Percentiles rank a stretch among this genome's conserved stretches.
phyloP scores from a whole-genome alignment of 345 rosid genomes.

The Arabidopsis suecica region DNA sequence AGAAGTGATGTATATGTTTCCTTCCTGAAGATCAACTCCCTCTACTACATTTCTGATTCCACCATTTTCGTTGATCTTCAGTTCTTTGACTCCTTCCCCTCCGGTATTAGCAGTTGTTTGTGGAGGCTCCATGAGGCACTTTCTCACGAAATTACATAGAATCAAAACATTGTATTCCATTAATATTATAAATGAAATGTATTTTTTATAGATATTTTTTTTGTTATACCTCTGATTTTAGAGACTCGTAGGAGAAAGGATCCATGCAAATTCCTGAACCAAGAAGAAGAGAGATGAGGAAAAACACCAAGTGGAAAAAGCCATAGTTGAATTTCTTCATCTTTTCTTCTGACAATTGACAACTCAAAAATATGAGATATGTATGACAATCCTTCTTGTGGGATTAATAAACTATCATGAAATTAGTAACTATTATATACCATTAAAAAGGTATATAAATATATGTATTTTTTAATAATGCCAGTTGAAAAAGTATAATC shows the following conservation, averaged over 20 bases:
- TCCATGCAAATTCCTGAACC: conserved; percentile 37
- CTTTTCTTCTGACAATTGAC: conserved; percentile 17
- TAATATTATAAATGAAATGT: not conserved
- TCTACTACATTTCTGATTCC: conserved; percentile 44
- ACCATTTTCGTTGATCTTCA: conserved; percentile 48
- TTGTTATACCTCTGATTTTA: conserved; percentile 55
- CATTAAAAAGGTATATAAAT: not conserved
- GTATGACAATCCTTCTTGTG: not conserved
- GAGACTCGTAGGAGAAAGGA: conserved; percentile 53
- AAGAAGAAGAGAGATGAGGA: not conserved
- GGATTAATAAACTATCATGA: not conserved
- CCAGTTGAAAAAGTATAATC: too few species aligned
- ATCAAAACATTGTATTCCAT: not conserved
- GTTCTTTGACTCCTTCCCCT: conserved; percentile 53
- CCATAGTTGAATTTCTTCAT: conserved; percentile 26
- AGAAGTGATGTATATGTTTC: conserved; percentile 58
- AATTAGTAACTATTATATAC: not conserved
- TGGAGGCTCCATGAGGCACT: conserved; percentile 67
- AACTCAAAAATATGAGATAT: not conserved
- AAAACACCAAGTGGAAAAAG: conserved; percentile 12
- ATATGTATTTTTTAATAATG: too few species aligned
- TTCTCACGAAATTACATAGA: conserved; percentile 34
- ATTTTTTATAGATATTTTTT: not conserved
- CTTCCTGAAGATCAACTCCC: conserved; percentile 49
- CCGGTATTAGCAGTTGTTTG: conserved; percentile 33